A percentile compares a stretch with the other conserved stretches of the same genome.
These are phyloP conservation scores for Fusarium irregulare DNA, from an alignment of 2,329 filamentous ascomycete species.

Conservation along the genomic window DNA sequence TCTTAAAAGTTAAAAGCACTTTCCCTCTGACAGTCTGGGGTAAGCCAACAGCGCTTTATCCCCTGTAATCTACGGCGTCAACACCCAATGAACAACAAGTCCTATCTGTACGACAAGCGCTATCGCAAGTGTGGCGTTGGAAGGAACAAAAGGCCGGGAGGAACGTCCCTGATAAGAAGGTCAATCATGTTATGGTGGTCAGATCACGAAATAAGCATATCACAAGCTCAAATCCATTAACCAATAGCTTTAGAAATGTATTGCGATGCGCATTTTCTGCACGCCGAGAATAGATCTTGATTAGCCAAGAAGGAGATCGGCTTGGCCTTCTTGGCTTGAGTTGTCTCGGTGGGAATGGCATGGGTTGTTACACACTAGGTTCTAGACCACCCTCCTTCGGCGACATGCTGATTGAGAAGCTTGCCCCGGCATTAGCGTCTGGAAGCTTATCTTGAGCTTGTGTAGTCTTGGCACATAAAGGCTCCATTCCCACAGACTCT, in stretches of 20 bases:
- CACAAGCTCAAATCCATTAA: no score
- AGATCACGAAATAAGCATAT: slow-evolving; percentile 2
- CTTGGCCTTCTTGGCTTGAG: neutral
- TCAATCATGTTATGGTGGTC: slow-evolving; percentile 20
- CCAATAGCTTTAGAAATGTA: neutral
- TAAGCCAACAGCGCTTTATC: neutral
- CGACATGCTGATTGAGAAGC: slow-evolving; percentile 17
- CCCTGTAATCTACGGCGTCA: neutral
- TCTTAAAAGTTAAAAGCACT: neutral
- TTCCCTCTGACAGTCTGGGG: slow-evolving; percentile 16
- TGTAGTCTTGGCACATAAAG: slow-evolving; percentile 17
- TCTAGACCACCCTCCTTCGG: slow-evolving; percentile 30
- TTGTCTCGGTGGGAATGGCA: neutral
- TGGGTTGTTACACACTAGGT: neutral
- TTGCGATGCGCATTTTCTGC: neutral
- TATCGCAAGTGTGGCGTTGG: slow-evolving; percentile 23
- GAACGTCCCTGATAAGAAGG: slow-evolving; percentile 29
- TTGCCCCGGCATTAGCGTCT: slow-evolving; percentile 13
- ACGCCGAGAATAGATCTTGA: neutral
- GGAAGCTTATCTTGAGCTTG: slow-evolving; percentile 33
- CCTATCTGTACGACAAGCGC: slow-evolving; percentile 20
- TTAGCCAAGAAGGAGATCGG: neutral
- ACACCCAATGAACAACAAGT: neutral
- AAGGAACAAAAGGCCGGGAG: slow-evolving; percentile 22
- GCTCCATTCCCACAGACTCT: no score